Evolutionary conservation across 352 stramenopile species (phyloP).

Genomic region (Globisporangium ultimum): DNA sequence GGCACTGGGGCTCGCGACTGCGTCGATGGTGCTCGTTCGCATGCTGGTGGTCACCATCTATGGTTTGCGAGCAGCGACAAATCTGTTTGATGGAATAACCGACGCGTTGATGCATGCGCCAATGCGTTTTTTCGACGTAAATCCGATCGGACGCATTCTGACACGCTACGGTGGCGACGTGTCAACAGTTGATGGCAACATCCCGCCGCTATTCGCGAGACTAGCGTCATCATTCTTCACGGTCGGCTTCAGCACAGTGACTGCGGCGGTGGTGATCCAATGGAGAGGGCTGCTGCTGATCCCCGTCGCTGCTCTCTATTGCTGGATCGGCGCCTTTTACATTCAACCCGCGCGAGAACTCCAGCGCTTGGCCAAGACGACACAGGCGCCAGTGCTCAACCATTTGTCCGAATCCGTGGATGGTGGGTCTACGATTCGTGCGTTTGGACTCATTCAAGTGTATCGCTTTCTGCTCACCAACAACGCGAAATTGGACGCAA

Average conservation of each 20-base stretch:
- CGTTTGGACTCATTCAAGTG: no score
- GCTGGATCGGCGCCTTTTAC: no score
- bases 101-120: constrained; percentile 24
- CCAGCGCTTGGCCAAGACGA: no score
- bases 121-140: constrained; percentile 49
- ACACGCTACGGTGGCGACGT: constrained; percentile 22
- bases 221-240: constrained; percentile 60
- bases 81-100: constrained; percentile 24
- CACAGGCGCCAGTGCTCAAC: no score
- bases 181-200: constrained; percentile 7
- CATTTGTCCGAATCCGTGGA: no score
- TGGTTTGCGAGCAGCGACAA: constrained; percentile 10
- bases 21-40: constrained; percentile 7
- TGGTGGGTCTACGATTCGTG: no score
- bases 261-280: constrained; percentile 77
- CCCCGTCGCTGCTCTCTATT: no score
- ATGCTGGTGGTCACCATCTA: no score
- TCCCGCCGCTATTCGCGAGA: no score
- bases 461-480: constrained; percentile 13
- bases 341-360: no score
- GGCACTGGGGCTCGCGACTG: constrained; percentile 5
- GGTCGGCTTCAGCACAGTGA: constrained; percentile 68
- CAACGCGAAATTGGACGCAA: constrained; percentile 29
- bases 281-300: no score
- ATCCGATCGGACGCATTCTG: constrained; percentile 32